Evolutionary conservation across 306 rosid species (phyloP).

Genomic region (Cyamopsis tetragonoloba): DNA sequence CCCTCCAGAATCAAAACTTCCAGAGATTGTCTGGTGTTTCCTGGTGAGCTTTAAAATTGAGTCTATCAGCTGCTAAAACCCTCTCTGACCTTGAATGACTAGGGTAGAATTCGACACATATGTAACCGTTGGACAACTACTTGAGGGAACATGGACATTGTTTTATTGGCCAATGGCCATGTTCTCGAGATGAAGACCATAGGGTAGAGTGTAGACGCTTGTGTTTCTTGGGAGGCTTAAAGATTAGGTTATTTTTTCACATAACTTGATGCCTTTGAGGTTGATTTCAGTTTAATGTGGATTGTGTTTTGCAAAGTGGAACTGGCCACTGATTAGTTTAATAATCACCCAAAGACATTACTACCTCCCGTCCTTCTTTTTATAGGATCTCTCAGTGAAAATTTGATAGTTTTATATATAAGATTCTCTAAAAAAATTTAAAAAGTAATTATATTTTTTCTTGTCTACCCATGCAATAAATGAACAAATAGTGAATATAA

Average conservation of each 20-base stretch:
- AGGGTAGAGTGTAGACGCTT: slow-evolving; percentile 9
- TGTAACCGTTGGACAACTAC: slow-evolving; percentile 10
- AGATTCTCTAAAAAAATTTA: too few relatives aligned
- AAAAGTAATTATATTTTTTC: too few relatives aligned
- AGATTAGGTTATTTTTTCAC: not conserved
- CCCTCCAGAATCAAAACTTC: not conserved
- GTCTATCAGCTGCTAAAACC: slow-evolving; percentile 25
- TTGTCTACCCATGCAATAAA: too few relatives aligned
- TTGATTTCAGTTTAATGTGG: slow-evolving; percentile 1
- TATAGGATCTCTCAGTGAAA: too few relatives aligned
- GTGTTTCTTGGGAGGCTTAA: slow-evolving; percentile 21
- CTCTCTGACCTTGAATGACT: slow-evolving; percentile 24
- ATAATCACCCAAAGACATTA: not conserved
- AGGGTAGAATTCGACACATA: slow-evolving; percentile 24
- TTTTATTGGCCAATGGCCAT: slow-evolving; percentile 20
- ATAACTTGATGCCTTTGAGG: not conserved
- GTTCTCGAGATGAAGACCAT: slow-evolving; percentile 27
- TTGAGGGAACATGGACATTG: slow-evolving; percentile 24
- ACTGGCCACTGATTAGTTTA: not conserved
- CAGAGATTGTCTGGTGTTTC: slow-evolving; percentile 9
- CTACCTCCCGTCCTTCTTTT: too few relatives aligned
- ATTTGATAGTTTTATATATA: too few relatives aligned
- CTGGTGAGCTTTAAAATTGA: slow-evolving; percentile 21
- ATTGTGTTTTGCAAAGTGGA: not conserved
- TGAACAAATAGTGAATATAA: too few relatives aligned